Evolutionary conservation across 352 stramenopile genomes (phyloP), one percentile per base, ranked within the genome.

Genomic region (Pythium sukuiense): DNA sequence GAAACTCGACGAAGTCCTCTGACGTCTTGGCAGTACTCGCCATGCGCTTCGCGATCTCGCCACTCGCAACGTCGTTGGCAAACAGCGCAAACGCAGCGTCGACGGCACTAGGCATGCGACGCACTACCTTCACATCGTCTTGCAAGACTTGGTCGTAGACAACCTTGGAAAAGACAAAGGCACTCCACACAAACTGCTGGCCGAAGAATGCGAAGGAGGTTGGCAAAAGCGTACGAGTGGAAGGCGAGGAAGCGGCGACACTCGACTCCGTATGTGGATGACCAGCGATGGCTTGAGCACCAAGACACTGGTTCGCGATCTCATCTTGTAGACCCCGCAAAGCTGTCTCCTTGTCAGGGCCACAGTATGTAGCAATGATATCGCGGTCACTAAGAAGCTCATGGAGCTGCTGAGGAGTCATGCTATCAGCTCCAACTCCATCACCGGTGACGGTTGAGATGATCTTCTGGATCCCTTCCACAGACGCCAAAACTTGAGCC

Each of bases 141-240:
- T 69, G 27, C 18, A 70, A 1, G 0, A 76, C 61, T 30, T 70
- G 55, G 26, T 76, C 70, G 37, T 58, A 76, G 12, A 76, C 70
- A 33, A 76, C 50, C 39, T 70, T 66, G 29, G 65, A 73, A n/a
- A 76, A 73, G 18, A 73, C 45, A 30, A 76, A 76, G 20, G 70
- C 70, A 55, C 61, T 73, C 70, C 70, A 76, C 20, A 73, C 70
- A 59, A 73, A 72, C 41, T 68, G 61, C 48, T 76, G 70, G 2
- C 70, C 70, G 13, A 72, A 26, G 18, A 76, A 59, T 20, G 49
- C 43, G 55, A 73, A 72, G n/a, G 70, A 63, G 16, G 58, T 65
- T 6, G 70, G 61, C 2, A 67, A 18, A 6, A 43, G 55, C 29
- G 58, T 71, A 1, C 20, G 45, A 6, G 26, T 50, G 2, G 55